These are phyloP conservation scores for Rhodotorula toruloides DNA, from an alignment of 768 basidiomycete genomes.

Conservation along the genomic window DNA sequence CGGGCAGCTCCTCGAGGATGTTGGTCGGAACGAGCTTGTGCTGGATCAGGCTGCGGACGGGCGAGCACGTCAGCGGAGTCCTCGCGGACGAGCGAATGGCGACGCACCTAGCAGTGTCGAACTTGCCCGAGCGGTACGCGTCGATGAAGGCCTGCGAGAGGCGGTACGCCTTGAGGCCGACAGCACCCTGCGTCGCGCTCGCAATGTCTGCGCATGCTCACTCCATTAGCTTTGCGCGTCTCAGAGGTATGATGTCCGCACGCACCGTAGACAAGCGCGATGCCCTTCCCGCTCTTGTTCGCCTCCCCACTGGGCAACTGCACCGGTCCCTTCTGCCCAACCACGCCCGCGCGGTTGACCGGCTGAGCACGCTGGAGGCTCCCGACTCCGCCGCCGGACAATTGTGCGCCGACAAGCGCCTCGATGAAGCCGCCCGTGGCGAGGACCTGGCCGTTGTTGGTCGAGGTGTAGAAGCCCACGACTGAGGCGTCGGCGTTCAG, in stretches of 20 bases:
- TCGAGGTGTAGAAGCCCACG: slow-evolving; percentile 43
- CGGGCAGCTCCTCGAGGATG: slow-evolving; percentile 41
- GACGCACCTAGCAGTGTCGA: slow-evolving; percentile 38
- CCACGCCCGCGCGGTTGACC: slow-evolving; percentile 18
- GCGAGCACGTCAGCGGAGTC: not conserved
- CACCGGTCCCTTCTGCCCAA: slow-evolving; percentile 10
- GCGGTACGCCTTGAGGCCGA: slow-evolving; percentile 39
- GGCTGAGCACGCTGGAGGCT: slow-evolving; percentile 22
- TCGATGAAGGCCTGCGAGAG: slow-evolving; percentile 34
- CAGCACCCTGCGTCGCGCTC: slow-evolving; percentile 34
- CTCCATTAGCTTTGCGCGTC: no score
- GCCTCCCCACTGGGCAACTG: slow-evolving; percentile 20
- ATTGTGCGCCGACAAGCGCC: slow-evolving; percentile 41
- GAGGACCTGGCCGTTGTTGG: slow-evolving; percentile 42
- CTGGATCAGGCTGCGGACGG: slow-evolving; percentile 33
- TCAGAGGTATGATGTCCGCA: no score
- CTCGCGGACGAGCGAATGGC: not conserved
- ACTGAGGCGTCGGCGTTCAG: slow-evolving; percentile 42
- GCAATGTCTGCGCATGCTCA: slow-evolving; percentile 37
- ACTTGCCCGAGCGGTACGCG: slow-evolving; percentile 39
- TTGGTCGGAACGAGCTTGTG: slow-evolving; percentile 40
- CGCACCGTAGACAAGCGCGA: slow-evolving; percentile 44
- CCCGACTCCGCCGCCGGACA: slow-evolving; percentile 34
- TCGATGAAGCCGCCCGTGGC: slow-evolving; percentile 42
- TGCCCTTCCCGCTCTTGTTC: slow-evolving; percentile 36